A percentile compares a stretch with the other conserved stretches of the same genome.
These are phyloP conservation scores for Phyllostachys edulis DNA, from an alignment of 176 grass and related monocot genomes.

Conservation along the genomic window DNA sequence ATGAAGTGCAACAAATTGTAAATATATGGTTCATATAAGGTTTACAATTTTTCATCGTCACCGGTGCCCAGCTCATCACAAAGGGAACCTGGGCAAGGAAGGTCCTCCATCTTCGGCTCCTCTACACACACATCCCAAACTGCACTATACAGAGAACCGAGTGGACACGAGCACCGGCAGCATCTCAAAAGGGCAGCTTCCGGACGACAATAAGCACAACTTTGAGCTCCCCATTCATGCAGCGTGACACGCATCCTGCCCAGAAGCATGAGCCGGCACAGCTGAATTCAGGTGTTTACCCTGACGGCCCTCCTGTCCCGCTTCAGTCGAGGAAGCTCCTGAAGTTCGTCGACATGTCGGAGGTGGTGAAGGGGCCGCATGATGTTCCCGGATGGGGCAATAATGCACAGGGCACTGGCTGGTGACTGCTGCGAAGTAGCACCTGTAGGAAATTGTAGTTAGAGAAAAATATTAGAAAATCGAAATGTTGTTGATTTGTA, in stretches of 20 bases:
- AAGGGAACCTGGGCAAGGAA: slow-evolving; percentile 91
- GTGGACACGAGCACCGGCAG: slow-evolving; percentile 62
- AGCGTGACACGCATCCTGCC: slow-evolving; percentile 23
- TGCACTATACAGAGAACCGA: slow-evolving; percentile 72
- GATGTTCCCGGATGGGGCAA: no score
- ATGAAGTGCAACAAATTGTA: background rate
- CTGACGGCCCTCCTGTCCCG: slow-evolving; percentile 83
- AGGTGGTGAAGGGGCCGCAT: slow-evolving; percentile 80
- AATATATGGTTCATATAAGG: background rate
- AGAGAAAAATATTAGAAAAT: no score
- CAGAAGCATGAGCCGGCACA: slow-evolving; percentile 70
- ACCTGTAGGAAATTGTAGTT: no score
- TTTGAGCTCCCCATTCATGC: slow-evolving; percentile 75
- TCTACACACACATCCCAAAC: slow-evolving; percentile 72
- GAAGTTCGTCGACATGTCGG: slow-evolving; percentile 87
- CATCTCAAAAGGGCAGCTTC: slow-evolving; percentile 88
- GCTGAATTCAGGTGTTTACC: slow-evolving; percentile 90
- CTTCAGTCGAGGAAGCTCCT: slow-evolving; percentile 85
- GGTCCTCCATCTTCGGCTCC: slow-evolving; percentile 76
- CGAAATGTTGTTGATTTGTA: no score
- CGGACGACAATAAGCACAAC: slow-evolving; percentile 82
- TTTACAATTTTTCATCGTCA: slow-evolving; percentile 62
- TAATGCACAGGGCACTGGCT: slow-evolving; percentile 97
- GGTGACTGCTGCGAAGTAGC: slow-evolving; percentile 49
- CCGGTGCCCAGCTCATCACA: slow-evolving; percentile 76